These are phyloP conservation scores for Termitomyces sp. DNA, from an alignment of 768 basidiomycete species.

Conservation along the genomic window DNA sequence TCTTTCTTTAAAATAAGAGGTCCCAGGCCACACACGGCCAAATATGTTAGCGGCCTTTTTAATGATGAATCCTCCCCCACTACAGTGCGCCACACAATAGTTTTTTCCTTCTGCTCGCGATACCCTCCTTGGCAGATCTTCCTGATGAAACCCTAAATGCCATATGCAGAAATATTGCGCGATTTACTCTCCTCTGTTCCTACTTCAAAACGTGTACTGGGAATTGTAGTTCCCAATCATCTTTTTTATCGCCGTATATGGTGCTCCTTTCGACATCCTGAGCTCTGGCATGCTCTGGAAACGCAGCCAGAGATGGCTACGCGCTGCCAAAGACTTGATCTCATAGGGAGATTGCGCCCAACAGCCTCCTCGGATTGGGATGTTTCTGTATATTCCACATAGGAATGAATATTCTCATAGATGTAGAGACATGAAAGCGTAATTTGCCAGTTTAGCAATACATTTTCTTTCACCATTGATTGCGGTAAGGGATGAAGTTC, in stretches of 20 bases:
- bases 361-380: too few relatives aligned
- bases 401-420: too few relatives aligned
- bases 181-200: not conserved
- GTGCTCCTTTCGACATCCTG: not conserved
- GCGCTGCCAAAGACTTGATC: not conserved
- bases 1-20: too few relatives aligned
- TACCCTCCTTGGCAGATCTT: too few relatives aligned
- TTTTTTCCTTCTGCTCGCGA: not conserved
- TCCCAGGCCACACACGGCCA: too few relatives aligned
- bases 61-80: too few relatives aligned
- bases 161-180: not conserved
- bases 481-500: too few relatives aligned
- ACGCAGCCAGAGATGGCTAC: not conserved
- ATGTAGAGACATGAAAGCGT: too few relatives aligned
- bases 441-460: too few relatives aligned
- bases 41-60: too few relatives aligned
- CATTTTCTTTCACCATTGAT: too few relatives aligned
- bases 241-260: not conserved
- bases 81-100: not conserved
- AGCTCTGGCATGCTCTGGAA: not conserved
- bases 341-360: not conserved
- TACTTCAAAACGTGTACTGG: not conserved
- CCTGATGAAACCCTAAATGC: not conserved
- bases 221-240: not conserved
- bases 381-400: too few relatives aligned